Evolutionary conservation across 441 rosid species (phyloP).

Genomic region (Euphorbia schlechtendalii): DNA sequence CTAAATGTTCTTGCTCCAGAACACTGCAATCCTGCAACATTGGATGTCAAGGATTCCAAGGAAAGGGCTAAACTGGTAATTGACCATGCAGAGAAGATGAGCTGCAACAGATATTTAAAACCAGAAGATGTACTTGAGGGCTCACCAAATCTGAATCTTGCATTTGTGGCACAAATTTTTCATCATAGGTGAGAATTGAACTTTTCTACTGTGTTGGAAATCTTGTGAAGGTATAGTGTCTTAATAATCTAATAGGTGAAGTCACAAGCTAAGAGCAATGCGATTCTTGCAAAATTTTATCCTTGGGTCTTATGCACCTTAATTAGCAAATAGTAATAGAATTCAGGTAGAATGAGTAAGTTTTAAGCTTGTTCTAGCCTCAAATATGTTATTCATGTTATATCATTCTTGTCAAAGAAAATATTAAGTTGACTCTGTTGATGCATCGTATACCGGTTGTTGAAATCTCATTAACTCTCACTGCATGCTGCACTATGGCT

Average conservation of each 20-base stretch:
- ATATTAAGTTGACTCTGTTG: neutral
- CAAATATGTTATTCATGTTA: neutral
- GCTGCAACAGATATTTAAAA: conserved; percentile 78
- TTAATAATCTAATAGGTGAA: neutral
- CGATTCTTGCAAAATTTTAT: neutral
- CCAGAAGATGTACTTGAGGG: conserved; percentile 92
- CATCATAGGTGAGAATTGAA: conserved; percentile 54
- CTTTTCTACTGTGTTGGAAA: neutral
- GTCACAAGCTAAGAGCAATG: neutral
- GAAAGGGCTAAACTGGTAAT: conserved; percentile 79
- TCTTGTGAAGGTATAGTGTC: neutral
- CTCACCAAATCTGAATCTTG: conserved; percentile 89
- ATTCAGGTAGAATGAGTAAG: neutral
- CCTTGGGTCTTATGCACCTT: neutral
- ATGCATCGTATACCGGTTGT: neutral
- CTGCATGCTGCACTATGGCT: neutral
- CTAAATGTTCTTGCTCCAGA: conserved; percentile 97
- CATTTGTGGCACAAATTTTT: conserved; percentile 91
- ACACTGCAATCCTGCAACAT: conserved; percentile 47
- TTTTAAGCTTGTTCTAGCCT: neutral
- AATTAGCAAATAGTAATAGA: neutral
- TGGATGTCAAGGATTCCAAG: conserved; percentile 57
- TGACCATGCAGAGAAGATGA: conserved; percentile 90
- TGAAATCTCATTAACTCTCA: neutral
- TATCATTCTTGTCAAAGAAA: neutral